Percentiles rank a stretch among this genome's conserved stretches.
Evolutionary conservation across 768 basidiomycete species (phyloP).

Genomic region (Leccinum boreale): DNA sequence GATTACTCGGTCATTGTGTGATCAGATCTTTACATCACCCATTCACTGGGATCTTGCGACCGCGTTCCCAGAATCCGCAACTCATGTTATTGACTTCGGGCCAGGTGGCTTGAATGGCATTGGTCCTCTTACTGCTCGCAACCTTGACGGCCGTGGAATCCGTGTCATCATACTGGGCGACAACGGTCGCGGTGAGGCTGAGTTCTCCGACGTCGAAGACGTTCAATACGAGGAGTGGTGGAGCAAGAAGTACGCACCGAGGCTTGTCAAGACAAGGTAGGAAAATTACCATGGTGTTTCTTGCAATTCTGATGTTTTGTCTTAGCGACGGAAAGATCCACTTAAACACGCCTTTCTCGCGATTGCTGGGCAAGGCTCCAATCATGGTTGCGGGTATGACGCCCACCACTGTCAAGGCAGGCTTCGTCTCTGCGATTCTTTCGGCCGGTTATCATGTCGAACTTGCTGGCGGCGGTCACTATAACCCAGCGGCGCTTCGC

Average conservation of each 20-base stretch:
- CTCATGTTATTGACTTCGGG: slow-evolving; percentile 95
- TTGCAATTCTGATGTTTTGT: slow-evolving; percentile 1
- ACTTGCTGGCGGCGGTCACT: slow-evolving; percentile 97
- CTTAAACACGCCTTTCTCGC: slow-evolving; percentile 95
- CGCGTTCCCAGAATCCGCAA: slow-evolving; percentile 84
- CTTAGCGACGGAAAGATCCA: slow-evolving; percentile 84
- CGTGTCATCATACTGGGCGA: slow-evolving; percentile 90
- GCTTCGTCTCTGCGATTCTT: slow-evolving; percentile 91
- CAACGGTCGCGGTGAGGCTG: slow-evolving; percentile 82
- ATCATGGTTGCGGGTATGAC: slow-evolving; percentile 99
- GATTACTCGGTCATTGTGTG: slow-evolving; percentile 83
- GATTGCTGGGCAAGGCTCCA: slow-evolving; percentile 92
- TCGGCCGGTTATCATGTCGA: slow-evolving; percentile 95
- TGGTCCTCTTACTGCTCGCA: slow-evolving; percentile 84
- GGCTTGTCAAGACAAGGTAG: slow-evolving; percentile 85
- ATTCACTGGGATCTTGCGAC: slow-evolving; percentile 95
- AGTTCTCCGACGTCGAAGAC: slow-evolving; percentile 66
- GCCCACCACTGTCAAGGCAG: slow-evolving; percentile 91
- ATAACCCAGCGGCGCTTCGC: slow-evolving; percentile 85
- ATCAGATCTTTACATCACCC: slow-evolving; percentile 88
- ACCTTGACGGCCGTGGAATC: slow-evolving; percentile 91
- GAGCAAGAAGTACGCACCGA: slow-evolving; percentile 84
- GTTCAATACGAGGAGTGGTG: slow-evolving; percentile 86
- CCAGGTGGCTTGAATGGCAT: slow-evolving; percentile 94
- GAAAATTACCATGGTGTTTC: background rate